Conservation (phyloP, 2,329 filamentous ascomycete genomes). For the Elsinoe perseae region DNA sequence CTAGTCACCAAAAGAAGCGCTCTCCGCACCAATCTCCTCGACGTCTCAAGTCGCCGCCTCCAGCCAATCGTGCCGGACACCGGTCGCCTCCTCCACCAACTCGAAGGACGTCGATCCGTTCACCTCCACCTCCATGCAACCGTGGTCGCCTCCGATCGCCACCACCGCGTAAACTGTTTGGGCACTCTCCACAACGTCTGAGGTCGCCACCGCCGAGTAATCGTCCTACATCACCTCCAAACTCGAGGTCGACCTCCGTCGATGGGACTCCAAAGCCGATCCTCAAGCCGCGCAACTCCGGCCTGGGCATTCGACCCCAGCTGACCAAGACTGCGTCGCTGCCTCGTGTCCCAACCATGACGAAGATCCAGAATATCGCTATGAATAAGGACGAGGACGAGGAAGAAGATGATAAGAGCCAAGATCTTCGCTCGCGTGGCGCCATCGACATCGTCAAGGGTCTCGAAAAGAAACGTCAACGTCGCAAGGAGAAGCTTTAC, state of each 20-base stretch:
- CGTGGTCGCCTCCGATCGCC: conserved; percentile 30
- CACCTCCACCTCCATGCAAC: conserved; percentile 30
- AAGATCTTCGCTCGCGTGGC: conserved; percentile 67
- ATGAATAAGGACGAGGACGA: conserved; percentile 47
- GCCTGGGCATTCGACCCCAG: conserved; percentile 45
- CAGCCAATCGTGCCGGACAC: conserved; percentile 19
- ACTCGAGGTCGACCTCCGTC: no score
- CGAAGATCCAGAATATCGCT: conserved; percentile 31
- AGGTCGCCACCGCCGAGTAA: conserved; percentile 36
- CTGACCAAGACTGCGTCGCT: conserved; percentile 77
- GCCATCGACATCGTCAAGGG: conserved; percentile 97
- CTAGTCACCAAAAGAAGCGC: conserved; percentile 26
- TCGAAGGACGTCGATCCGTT: conserved; percentile 19
- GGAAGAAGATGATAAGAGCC: conserved; percentile 32
- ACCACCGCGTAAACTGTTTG: conserved; percentile 53
- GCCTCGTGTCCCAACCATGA: conserved; percentile 49
- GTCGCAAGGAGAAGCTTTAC: conserved; percentile 85
- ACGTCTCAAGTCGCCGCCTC: conserved; percentile 46
- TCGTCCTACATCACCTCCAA: conserved; percentile 59
- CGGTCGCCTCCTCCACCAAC: conserved; percentile 44
- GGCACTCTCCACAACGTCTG: conserved; percentile 61
- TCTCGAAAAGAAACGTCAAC: conserved; percentile 85
- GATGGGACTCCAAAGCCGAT: conserved; percentile 32
- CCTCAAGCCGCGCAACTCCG: conserved; percentile 32
- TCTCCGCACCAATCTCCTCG: conserved; percentile 53